phyloP scores from a whole-genome alignment of 2,329 filamentous ascomycete species.

The Sphaceloma murrayae region DNA sequence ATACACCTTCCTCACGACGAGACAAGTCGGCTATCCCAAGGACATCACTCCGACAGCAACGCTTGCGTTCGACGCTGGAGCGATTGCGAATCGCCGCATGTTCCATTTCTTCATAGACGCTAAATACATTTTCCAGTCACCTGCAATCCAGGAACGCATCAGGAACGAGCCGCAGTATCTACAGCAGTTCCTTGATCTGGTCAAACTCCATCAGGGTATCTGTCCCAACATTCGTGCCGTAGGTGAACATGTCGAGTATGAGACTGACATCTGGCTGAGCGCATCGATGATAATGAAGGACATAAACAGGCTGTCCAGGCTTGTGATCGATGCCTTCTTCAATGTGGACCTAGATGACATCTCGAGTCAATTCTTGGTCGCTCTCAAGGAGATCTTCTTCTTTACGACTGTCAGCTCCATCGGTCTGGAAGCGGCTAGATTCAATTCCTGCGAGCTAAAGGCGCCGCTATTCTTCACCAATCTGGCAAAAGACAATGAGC shows the following conservation, averaged over 20 bases:
- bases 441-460: conserved; percentile 79
- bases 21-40: conserved; percentile 89
- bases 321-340: conserved; percentile 74
- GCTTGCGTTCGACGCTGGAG: conserved; percentile 85
- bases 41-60: conserved; percentile 79
- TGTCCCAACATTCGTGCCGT: conserved; percentile 88
- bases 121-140: conserved; percentile 79
- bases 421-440: conserved; percentile 77
- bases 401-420: conserved; percentile 81
- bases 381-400: conserved; percentile 66
- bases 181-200: conserved; percentile 87
- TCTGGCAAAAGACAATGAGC: conserved; percentile 21
- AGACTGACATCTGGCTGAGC: conserved; percentile 96
- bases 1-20: conserved; percentile 91
- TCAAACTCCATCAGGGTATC: conserved; percentile 93
- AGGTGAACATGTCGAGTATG: conserved; percentile 94
- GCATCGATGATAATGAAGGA: conserved; percentile 89
- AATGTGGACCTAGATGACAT: conserved; percentile 30
- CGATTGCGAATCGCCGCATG: conserved; percentile 87
- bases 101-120: conserved; percentile 97
- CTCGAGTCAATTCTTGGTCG: conserved; percentile 28
- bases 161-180: conserved; percentile 78
- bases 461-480: conserved; percentile 75
- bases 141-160: conserved; percentile 77
- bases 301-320: conserved; percentile 83